Base-by-base conservation (phyloP, 2,329 filamentous ascomycete genomes). In the Emmonsiellopsis sp. region DNA sequence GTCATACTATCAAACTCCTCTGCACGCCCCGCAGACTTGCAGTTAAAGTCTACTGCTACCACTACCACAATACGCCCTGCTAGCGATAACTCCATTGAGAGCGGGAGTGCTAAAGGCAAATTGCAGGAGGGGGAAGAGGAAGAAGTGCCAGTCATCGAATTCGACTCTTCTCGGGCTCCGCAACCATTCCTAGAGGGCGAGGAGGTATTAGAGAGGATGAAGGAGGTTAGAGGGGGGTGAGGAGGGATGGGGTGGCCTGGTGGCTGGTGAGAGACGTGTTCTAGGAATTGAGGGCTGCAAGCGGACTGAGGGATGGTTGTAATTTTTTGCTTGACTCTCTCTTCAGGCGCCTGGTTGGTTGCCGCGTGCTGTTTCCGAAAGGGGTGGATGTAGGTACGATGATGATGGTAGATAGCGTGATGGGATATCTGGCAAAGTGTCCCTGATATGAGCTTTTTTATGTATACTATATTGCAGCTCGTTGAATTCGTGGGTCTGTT, bases 161-260 rank as follows among this genome's bases (percentile, higher is more conserved):
- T 60, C 49, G 54, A 58, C 37, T 55, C 52, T 7, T 58, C 56
- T 1, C 49, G 40, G 9, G 47, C 46, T 7, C 56, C 53, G 8
- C 58, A 60, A 40, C 58, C 58, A 2, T 60, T 60, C 43, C 49
- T 60, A 2, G 56, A 60, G 21, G 55, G 51, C 13, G 54, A 55
- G 44, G 53, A 49, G n/a, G 52, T 51, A 8, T 46, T 58, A 11
- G 42, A 50, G 3, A 44, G 34, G 11, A 43, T 56, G 52, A 48
- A 37, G 34, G 39, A 32, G 32, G 27, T 44, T 34, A 43, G 56
- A 17, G 37, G 21, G 21, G 21, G 21, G 21, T 27, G 21, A 27
- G 21, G 5, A 27, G 3, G 31, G 6, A 51, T 3, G 36, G 36
- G n/a, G 5, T 42, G 27, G 37, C 14, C 21, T n/a, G 37, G 17